A percentile compares a stretch with the other conserved stretches of the same genome.
Conservation (phyloP, 805 yeast species). For the Saccharomycopsis sp. region DNA sequence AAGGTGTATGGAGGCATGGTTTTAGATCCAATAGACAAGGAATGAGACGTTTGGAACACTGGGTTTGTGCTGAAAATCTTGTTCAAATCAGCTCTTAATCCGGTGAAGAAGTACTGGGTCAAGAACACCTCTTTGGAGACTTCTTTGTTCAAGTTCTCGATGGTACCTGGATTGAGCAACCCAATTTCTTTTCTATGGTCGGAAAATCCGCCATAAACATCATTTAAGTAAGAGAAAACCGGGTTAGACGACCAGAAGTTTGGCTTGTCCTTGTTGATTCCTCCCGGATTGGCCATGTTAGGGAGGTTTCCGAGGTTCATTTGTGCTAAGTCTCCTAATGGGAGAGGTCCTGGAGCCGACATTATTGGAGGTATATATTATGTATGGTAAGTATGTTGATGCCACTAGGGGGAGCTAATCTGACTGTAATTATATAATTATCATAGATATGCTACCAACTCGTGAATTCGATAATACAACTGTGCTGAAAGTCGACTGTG, state of each 20-base stretch:
- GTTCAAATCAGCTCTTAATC: constrained; percentile 92
- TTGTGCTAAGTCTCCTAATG: constrained; percentile 56
- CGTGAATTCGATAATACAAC: not conserved
- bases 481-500: not conserved
- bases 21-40: constrained; percentile 82
- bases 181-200: constrained; percentile 79
- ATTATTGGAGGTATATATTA: constrained; percentile 14
- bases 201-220: constrained; percentile 62
- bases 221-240: constrained; percentile 69
- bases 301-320: constrained; percentile 52
- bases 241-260: constrained; percentile 78
- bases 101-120: constrained; percentile 85
- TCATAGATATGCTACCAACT: not conserved
- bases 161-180: constrained; percentile 87
- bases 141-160: constrained; percentile 89
- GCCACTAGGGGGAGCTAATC: not conserved
- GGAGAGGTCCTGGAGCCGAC: constrained; percentile 37
- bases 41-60: constrained; percentile 93
- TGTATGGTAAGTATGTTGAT: not conserved
- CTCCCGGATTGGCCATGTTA: constrained; percentile 38
- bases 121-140: constrained; percentile 90
- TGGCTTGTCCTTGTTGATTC: constrained; percentile 39
- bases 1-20: constrained; percentile 86
- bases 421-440: not conserved
- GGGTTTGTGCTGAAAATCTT: constrained; percentile 89